Base-by-base conservation (phyloP, 192 early-diverging fungal genomes). In the Oehlia diaphana region DNA sequence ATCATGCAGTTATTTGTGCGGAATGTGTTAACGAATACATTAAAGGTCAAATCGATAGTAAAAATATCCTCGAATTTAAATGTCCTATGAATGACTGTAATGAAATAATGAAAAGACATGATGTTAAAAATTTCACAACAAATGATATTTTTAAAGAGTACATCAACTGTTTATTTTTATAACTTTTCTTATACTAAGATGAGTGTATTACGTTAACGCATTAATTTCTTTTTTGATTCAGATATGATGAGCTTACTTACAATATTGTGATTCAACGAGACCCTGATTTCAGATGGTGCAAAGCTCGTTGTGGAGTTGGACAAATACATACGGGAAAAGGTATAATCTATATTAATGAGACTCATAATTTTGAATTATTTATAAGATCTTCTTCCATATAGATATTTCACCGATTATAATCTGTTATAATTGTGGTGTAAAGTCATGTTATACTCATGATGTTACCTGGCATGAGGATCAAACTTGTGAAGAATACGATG, bases 371-470 rank as follows among this genome's bases (percentile, higher is more conserved):
- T 42, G 39, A 42, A 8, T 42, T 8, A 42, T 42, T 7, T 42
- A 8, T 42, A 42, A 7, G 0, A 42, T 42, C 39, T 5, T 42
- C 7, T 42, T 5, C 6, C 4, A 5, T 19, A 61, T 63, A 75
- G 74, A 75, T 47, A 23, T 39, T 23, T 14, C 74, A 14, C 74
- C 74, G 21, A 21, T 75, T 63, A 37, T 75, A 2, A 63, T 42
- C 19, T 75, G 74, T 75, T 6, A 75, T 23, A 47, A 7, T 63
- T 75, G 74, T 75, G 61, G 35, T 3, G 33, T 8, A 10, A 39
- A 61, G 21, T 75, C 74, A 39, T 75, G 74, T 75, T 75, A 75
- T 47, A 75, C 23, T n/a, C 74, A 75, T 35, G 16, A 75, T 63
- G 62, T 75, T 75, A 35, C 10, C 9, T 75, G 74, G 74, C 74